A percentile compares a stretch with the other conserved stretches of the same genome.
Evolutionary conservation across 257 asterid species (phyloP).

Genomic region (Solanum virginianum): DNA sequence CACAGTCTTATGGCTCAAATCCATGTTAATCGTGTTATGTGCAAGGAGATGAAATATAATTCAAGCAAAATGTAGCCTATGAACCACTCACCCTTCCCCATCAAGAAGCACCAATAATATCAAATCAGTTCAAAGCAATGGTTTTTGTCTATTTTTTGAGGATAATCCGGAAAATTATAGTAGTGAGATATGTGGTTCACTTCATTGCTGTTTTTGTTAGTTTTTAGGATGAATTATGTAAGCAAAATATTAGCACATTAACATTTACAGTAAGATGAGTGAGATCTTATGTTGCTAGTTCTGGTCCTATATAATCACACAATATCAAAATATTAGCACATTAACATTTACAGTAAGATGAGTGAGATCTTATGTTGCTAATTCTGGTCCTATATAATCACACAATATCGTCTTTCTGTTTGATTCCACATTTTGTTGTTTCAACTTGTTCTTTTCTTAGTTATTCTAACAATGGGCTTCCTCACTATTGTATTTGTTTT

Average conservation of each 20-base stretch:
- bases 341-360: neutral
- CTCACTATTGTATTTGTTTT: neutral
- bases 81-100: neutral
- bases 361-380: neutral
- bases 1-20: neutral
- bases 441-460: neutral
- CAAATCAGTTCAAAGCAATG: neutral
- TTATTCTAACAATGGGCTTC: neutral
- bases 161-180: neutral
- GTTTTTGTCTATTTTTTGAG: no score
- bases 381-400: neutral
- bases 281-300: neutral
- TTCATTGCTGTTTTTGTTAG: neutral
- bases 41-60: neutral
- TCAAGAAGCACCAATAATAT: neutral
- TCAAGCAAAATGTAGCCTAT: neutral
- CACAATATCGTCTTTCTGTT: neutral
- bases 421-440: neutral
- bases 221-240: neutral
- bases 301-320: neutral
- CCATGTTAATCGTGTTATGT: neutral
- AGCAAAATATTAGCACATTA: neutral
- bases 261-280: neutral
- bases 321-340: neutral
- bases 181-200: neutral